A percentile compares a stretch with the other conserved stretches of the same genome.
These are phyloP conservation scores for Pneumocystis jirovecii DNA, from an alignment of 1,139 yeast genomes.

Conservation along the genomic window DNA sequence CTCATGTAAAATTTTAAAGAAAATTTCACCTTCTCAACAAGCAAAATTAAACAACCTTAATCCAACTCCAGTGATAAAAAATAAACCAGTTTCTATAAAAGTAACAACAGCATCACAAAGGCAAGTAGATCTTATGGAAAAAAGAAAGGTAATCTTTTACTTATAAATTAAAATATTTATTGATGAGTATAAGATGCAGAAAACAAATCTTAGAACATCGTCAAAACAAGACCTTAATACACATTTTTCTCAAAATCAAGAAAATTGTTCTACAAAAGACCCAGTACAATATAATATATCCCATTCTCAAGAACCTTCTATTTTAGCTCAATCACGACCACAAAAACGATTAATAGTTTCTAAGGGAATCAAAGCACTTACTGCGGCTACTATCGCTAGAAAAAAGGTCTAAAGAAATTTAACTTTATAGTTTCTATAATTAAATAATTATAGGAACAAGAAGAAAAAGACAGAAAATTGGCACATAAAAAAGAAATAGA, in stretches of 20 bases:
- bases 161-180: neutral
- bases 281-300: neutral
- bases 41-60: neutral
- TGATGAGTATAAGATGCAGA: neutral
- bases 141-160: slow-evolving; percentile 3
- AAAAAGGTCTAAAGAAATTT: slow-evolving; percentile 10
- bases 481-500: slow-evolving; percentile 13
- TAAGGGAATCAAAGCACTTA: slow-evolving; percentile 9
- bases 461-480: slow-evolving; percentile 9
- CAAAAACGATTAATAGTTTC: neutral
- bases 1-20: neutral
- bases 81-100: slow-evolving; percentile 9
- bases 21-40: neutral
- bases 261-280: neutral
- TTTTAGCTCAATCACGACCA: neutral
- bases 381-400: slow-evolving; percentile 13
- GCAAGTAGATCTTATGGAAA: slow-evolving; percentile 7
- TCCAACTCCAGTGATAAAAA: neutral
- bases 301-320: neutral
- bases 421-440: slow-evolving; percentile 11
- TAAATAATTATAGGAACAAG: slow-evolving; percentile 10
- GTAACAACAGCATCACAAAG: slow-evolving; percentile 13
- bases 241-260: neutral
- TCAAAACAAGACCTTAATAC: neutral
- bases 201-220: neutral